Evolutionary conservation across 495 filamentous ascomycete genomes (phyloP).

Genomic region (Aspergillus diversus): DNA sequence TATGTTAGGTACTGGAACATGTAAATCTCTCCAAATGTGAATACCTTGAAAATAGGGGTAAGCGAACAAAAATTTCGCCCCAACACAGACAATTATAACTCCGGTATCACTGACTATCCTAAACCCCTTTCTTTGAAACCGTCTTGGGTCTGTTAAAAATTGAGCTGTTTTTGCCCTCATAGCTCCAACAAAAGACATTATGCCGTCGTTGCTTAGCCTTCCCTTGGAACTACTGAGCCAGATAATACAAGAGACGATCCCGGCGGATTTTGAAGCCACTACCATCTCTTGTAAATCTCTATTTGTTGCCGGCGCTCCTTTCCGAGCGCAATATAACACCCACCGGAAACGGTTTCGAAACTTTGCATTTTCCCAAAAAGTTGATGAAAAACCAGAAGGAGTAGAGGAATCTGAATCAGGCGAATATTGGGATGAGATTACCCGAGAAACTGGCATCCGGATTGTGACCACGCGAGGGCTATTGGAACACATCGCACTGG

Average conservation of each 20-base stretch:
- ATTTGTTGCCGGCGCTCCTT: slow-evolving; percentile 6
- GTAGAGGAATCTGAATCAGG: slow-evolving; percentile 4
- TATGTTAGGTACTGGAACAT: neutral
- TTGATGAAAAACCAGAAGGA: neutral
- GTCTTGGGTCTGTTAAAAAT: neutral
- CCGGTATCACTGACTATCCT: neutral
- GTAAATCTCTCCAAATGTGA: neutral
- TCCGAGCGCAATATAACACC: slow-evolving; percentile 11
- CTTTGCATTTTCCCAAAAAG: slow-evolving; percentile 10
- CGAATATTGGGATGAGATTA: slow-evolving; percentile 6
- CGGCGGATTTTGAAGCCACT: slow-evolving; percentile 10
- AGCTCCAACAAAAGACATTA: slow-evolving; percentile 1
- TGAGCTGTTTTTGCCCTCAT: neutral
- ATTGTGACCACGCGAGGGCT: slow-evolving; percentile 10
- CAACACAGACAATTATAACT: neutral
- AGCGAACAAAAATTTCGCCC: neutral
- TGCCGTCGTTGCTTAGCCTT: slow-evolving; percentile 7
- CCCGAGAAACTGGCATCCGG: slow-evolving; percentile 9
- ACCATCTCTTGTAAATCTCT: slow-evolving; percentile 12
- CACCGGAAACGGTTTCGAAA: slow-evolving; percentile 11
- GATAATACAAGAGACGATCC: slow-evolving; percentile 9
- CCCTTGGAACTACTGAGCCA: slow-evolving; percentile 10
- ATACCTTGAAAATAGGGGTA: no score
- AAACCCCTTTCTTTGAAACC: neutral
- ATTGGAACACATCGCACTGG: slow-evolving; percentile 9